phyloP scores from a whole-genome alignment of 2,329 filamentous ascomycete genomes.

The Diaporthe australafricana region DNA sequence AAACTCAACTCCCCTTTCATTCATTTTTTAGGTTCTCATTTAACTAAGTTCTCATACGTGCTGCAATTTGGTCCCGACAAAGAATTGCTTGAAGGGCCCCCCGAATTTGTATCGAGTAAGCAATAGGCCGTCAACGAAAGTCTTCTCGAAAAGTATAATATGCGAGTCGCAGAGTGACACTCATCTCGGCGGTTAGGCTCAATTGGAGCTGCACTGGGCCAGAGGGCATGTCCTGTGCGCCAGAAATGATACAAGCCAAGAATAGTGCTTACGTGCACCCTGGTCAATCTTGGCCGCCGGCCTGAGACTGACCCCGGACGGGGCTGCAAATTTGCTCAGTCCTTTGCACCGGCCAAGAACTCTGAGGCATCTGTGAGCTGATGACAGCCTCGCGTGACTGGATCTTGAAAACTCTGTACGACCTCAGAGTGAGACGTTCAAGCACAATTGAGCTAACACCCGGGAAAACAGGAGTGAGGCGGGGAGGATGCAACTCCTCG shows the following conservation, averaged over 20 bases:
- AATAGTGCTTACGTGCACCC: constrained; percentile 19
- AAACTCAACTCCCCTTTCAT: not conserved
- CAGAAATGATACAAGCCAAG: constrained; percentile 14
- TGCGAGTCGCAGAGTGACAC: not conserved
- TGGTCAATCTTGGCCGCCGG: constrained; percentile 2
- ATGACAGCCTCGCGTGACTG: not conserved
- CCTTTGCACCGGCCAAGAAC: not conserved
- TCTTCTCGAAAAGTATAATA: not conserved
- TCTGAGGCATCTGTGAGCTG: not conserved
- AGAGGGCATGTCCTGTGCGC: constrained; percentile 8
- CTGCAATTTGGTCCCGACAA: not conserved
- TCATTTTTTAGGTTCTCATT: no score
- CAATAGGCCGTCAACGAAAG: not conserved
- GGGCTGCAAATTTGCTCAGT: not conserved
- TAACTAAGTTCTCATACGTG: no score
- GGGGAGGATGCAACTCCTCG: no score
- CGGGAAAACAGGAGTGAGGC: not conserved
- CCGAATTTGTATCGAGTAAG: not conserved
- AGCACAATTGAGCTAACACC: not conserved
- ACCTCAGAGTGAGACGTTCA: not conserved
- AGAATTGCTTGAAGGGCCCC: not conserved
- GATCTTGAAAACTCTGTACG: not conserved
- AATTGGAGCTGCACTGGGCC: not conserved
- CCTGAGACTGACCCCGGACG: constrained; percentile 1
- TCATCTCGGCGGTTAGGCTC: constrained; percentile 4